Evolutionary conservation across 179 eudicot genomes (phyloP).

Genomic region (Silene coronaria): DNA sequence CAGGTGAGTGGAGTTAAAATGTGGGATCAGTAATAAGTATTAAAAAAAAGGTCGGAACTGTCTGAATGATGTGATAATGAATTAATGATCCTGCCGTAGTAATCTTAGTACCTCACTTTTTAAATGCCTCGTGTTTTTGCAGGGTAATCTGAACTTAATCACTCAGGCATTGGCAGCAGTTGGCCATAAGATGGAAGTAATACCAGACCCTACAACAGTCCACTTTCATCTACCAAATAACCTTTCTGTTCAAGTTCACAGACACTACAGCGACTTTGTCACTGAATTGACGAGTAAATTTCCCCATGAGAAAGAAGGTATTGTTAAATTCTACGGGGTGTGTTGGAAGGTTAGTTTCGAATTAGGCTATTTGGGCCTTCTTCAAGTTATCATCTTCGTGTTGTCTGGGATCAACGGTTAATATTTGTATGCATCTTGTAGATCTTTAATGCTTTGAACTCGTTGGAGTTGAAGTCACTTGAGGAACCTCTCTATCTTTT

Average conservation of each 20-base stretch:
- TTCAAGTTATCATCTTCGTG: slow-evolving; percentile 12
- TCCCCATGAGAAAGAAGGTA: slow-evolving; percentile 90
- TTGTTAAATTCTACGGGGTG: slow-evolving; percentile 65
- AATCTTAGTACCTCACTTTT: not conserved
- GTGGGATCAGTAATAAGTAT: no score
- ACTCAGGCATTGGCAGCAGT: slow-evolving; percentile 94
- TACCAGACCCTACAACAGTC: slow-evolving; percentile 96
- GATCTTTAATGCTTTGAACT: slow-evolving; percentile 92
- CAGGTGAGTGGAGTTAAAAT: no score
- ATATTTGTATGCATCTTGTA: slow-evolving; percentile 29
- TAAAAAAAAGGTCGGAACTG: no score
- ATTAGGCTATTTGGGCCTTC: slow-evolving; percentile 30
- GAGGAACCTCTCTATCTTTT: slow-evolving; percentile 99
- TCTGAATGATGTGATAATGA: not conserved
- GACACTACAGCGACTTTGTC: slow-evolving; percentile 69
- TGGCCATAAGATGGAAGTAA: slow-evolving; percentile 78
- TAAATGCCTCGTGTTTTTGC: slow-evolving; percentile 20
- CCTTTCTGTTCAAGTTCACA: slow-evolving; percentile 79
- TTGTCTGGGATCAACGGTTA: slow-evolving; percentile 8
- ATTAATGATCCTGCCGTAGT: not conserved
- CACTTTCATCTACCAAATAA: slow-evolving; percentile 86
- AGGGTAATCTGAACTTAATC: slow-evolving; percentile 95
- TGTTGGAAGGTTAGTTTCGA: slow-evolving; percentile 89
- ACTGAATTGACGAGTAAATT: slow-evolving; percentile 64
- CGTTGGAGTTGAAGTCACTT: slow-evolving; percentile 90